Conservation (phyloP, 2,329 filamentous ascomycete genomes). For the Clonostachys rhizophaga region DNA sequence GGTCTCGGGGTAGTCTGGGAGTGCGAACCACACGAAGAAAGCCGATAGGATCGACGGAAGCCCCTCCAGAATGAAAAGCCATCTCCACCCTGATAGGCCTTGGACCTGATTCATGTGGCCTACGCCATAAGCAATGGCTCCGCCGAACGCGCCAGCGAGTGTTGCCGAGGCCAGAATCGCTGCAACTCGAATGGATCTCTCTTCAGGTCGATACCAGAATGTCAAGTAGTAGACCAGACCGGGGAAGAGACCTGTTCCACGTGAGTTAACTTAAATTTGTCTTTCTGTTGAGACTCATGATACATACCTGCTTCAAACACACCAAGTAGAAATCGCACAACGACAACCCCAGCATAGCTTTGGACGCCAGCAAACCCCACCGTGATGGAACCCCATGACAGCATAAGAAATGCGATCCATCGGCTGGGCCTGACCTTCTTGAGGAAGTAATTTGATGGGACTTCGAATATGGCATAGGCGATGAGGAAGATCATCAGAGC, state of each 20-base stretch:
- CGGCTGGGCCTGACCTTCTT: slow-evolving; percentile 58
- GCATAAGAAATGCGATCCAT: slow-evolving; percentile 63
- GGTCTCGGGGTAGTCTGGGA: slow-evolving; percentile 64
- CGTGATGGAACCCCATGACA: slow-evolving; percentile 63
- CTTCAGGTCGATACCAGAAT: slow-evolving; percentile 67
- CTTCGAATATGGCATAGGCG: slow-evolving; percentile 56
- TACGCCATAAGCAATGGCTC: slow-evolving; percentile 65
- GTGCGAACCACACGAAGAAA: slow-evolving; percentile 55
- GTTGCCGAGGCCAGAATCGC: slow-evolving; percentile 64
- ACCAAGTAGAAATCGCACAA: slow-evolving; percentile 63
- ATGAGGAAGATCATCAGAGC: slow-evolving; percentile 58
- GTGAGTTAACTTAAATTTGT: slow-evolving; percentile 14
- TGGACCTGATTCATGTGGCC: slow-evolving; percentile 60
- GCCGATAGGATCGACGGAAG: slow-evolving; percentile 58
- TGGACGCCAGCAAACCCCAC: slow-evolving; percentile 61
- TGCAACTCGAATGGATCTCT: slow-evolving; percentile 61
- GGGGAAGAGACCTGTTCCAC: slow-evolving; percentile 6
- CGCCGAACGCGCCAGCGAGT: slow-evolving; percentile 65
- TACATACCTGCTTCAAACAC: slow-evolving; percentile 68
- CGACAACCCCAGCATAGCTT: slow-evolving; percentile 59
- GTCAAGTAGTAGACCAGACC: slow-evolving; percentile 61
- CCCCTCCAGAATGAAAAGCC: slow-evolving; percentile 56
- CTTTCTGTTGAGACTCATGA: slow-evolving; percentile 33
- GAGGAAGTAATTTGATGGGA: slow-evolving; percentile 62
- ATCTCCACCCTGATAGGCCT: slow-evolving; percentile 63